Evolutionary conservation across 306 rosid species (phyloP).

Genomic region (Cicer yamashitae): DNA sequence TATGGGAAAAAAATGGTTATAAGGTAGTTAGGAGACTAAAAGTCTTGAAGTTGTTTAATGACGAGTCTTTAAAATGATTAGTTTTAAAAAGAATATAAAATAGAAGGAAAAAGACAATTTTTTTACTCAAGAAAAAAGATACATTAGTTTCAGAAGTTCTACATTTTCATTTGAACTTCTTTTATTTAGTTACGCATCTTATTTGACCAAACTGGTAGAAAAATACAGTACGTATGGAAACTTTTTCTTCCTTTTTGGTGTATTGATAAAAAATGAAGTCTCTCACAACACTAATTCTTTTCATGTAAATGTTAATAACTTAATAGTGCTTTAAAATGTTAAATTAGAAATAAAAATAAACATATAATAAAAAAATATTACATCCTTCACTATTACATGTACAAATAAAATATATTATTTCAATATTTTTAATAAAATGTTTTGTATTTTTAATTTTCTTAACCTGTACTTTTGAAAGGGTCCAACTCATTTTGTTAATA

Average conservation of each 20-base stretch:
- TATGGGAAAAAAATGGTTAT: background rate
- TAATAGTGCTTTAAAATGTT: too few species aligned
- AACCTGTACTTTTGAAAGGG: too few species aligned
- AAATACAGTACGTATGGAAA: background rate
- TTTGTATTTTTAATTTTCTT: too few species aligned
- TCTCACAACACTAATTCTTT: too few species aligned
- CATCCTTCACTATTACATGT: too few species aligned
- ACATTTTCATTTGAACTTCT: background rate
- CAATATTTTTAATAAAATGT: too few species aligned
- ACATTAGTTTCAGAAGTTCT: background rate
- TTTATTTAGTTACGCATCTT: background rate
- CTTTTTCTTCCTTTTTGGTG: background rate
- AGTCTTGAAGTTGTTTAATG: background rate
- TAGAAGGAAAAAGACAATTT: background rate
- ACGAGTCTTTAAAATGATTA: background rate
- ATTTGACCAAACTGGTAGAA: background rate
- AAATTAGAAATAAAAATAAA: too few species aligned
- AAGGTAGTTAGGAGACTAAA: background rate
- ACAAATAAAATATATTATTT: too few species aligned
- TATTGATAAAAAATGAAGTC: background rate
- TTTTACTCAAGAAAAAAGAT: too few species aligned
- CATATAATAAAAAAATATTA: too few species aligned
- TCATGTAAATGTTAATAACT: too few species aligned
- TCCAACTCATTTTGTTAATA: too few species aligned
- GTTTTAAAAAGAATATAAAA: background rate